phyloP scores from a whole-genome alignment of 2,329 filamentous ascomycete genomes.

The Fusarium protoensiforme region DNA sequence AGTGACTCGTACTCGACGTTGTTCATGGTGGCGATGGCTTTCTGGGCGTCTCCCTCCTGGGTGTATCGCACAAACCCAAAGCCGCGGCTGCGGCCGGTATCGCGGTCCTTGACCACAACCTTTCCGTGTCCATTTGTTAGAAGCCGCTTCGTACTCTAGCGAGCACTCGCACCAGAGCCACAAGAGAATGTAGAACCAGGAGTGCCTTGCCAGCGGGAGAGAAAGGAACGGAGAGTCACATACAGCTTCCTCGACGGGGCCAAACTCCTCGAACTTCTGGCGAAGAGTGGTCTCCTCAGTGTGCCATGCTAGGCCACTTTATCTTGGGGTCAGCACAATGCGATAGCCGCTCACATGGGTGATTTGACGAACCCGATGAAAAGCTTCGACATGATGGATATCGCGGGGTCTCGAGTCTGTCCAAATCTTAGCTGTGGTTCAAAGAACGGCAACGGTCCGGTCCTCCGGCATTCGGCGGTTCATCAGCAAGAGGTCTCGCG shows the following conservation, averaged over 20 bases:
- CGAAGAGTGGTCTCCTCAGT: conserved; percentile 90
- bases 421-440: conserved; percentile 23
- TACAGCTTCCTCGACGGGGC: conserved; percentile 94
- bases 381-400: conserved; percentile 82
- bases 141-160: conserved; percentile 21
- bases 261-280: conserved; percentile 93
- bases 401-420: conserved; percentile 22
- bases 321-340: conserved; percentile 35
- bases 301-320: conserved; percentile 96
- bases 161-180: conserved; percentile 31
- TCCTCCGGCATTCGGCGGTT: neutral
- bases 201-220: conserved; percentile 31
- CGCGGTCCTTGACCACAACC: conserved; percentile 98
- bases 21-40: conserved; percentile 83
- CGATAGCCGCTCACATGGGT: neutral
- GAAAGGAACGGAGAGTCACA: conserved; percentile 55
- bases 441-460: neutral
- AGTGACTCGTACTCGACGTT: conserved; percentile 79
- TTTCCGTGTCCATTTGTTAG: conserved; percentile 52
- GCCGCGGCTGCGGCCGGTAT: conserved; percentile 94
- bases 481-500: neutral
- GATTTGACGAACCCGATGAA: conserved; percentile 59
- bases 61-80: conserved; percentile 96
- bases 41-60: conserved; percentile 79
- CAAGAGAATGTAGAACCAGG: conserved; percentile 31